A percentile compares a stretch with the other conserved stretches of the same genome.
Evolutionary conservation across 345 rosid genomes (phyloP).

Genomic region (Acer yangbiense): DNA sequence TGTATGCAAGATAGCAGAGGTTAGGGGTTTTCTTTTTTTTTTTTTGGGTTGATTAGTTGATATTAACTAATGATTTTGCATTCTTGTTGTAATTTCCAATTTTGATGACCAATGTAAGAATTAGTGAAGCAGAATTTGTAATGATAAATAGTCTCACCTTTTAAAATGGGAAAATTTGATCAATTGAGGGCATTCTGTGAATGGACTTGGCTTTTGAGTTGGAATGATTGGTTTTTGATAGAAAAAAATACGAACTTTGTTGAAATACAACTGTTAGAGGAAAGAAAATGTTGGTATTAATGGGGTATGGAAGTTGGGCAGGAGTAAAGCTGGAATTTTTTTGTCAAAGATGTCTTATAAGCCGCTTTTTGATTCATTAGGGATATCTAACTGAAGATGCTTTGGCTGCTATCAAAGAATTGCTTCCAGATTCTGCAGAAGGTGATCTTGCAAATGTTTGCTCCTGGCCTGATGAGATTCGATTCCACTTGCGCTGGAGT

Average conservation of each 20-base stretch:
- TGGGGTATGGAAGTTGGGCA: neutral
- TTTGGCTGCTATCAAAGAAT: constrained; percentile 58
- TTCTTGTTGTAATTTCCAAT: neutral
- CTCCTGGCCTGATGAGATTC: constrained; percentile 86
- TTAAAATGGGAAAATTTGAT: neutral
- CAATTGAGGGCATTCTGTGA: neutral
- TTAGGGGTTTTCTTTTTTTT: constrained; percentile 17
- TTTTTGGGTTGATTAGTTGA: neutral
- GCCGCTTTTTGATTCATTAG: constrained; percentile 32
- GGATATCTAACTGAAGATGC: constrained; percentile 70
- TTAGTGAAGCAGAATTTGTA: neutral
- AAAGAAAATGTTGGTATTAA: neutral
- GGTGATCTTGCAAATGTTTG: constrained; percentile 91
- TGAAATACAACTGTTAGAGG: neutral
- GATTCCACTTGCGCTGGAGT: constrained; percentile 74
- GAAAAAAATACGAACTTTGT: neutral
- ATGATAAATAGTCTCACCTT: neutral
- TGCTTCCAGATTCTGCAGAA: constrained; percentile 76
- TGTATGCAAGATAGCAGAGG: constrained; percentile 89
- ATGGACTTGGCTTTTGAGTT: too few species aligned
- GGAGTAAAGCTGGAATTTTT: constrained; percentile 9
- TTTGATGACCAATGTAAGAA: neutral
- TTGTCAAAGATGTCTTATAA: constrained; percentile 13
- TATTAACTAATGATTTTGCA: neutral
- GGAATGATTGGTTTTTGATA: neutral